A percentile compares a stretch with the other conserved stretches of the same genome.
Conservation (phyloP, 495 filamentous ascomycete genomes). For the Aspergillus cristatus region DNA sequence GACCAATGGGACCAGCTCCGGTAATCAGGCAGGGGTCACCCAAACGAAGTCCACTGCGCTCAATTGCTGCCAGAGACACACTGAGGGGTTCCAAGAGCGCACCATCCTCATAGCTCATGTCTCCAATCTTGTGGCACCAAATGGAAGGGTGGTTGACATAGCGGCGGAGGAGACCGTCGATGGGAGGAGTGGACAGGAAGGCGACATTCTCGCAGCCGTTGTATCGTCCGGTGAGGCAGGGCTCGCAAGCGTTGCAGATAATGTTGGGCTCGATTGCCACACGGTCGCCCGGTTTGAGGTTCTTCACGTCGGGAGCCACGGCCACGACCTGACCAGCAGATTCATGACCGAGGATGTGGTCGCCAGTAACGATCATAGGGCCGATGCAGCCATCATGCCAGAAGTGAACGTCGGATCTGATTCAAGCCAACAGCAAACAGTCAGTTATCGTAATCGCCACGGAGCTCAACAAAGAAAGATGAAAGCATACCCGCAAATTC, state of each 20-base stretch:
- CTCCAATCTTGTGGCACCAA: slow-evolving; percentile 88
- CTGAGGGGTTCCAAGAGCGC: slow-evolving; percentile 80
- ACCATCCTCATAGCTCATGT: slow-evolving; percentile 83
- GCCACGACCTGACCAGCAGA: slow-evolving; percentile 78
- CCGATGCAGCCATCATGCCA: slow-evolving; percentile 91
- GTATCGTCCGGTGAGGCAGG: slow-evolving; percentile 83
- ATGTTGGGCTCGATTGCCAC: slow-evolving; percentile 89
- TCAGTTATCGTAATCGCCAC: too few species aligned
- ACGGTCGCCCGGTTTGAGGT: slow-evolving; percentile 70
- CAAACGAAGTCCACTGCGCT: slow-evolving; percentile 65
- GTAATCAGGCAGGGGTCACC: slow-evolving; percentile 81
- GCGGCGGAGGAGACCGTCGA: slow-evolving; percentile 77
- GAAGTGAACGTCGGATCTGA: slow-evolving; percentile 88
- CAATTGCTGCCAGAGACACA: slow-evolving; percentile 76
- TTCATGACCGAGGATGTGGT: slow-evolving; percentile 89
- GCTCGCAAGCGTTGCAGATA: slow-evolving; percentile 80
- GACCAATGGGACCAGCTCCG: slow-evolving; percentile 83
- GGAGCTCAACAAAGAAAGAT: too few species aligned
- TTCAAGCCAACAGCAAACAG: not conserved
- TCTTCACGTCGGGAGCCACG: slow-evolving; percentile 64
- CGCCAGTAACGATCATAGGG: slow-evolving; percentile 80
- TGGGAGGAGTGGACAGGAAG: slow-evolving; percentile 83
- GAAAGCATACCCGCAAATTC: slow-evolving; percentile 72
- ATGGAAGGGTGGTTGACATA: slow-evolving; percentile 89
- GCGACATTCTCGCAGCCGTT: slow-evolving; percentile 79